Conservation (phyloP, 371 early-diverging fungal genomes). For the Thermomucor indicae-seudaticae region DNA sequence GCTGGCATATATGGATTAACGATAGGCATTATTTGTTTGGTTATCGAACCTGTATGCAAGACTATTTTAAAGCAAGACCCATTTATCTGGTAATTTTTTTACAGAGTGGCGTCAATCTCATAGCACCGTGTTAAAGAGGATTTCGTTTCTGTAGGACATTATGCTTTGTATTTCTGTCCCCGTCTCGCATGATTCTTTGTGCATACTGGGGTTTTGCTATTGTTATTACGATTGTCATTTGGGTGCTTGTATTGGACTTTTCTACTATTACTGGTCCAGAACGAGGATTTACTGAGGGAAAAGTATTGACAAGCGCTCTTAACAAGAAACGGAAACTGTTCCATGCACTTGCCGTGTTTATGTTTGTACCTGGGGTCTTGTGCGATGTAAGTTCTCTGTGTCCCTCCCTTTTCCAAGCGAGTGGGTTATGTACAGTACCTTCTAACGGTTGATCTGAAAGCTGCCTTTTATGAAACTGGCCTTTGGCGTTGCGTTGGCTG, state of each 20-base stretch:
- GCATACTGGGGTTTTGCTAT: constrained; percentile 59
- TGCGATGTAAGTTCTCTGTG: constrained; percentile 70
- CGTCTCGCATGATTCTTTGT: constrained; percentile 45
- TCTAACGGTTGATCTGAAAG: constrained; percentile 45
- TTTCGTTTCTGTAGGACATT: constrained; percentile 36
- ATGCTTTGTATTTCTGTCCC: constrained; percentile 43
- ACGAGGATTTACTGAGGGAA: constrained; percentile 12
- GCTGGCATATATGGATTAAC: constrained; percentile 38
- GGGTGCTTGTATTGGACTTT: constrained; percentile 48
- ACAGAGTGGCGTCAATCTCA: neutral
- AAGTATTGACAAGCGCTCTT: constrained; percentile 45
- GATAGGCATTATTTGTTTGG: constrained; percentile 28
- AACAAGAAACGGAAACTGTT: constrained; percentile 82
- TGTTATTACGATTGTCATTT: constrained; percentile 50
- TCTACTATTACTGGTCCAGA: constrained; percentile 15
- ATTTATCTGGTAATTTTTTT: constrained; percentile 48
- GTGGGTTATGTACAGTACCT: no score
- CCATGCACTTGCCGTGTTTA: constrained; percentile 76
- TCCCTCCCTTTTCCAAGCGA: constrained; percentile 49
- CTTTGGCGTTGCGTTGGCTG: constrained; percentile 72
- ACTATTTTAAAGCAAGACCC: constrained; percentile 48
- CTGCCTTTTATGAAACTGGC: constrained; percentile 73
- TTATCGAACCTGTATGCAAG: constrained; percentile 48
- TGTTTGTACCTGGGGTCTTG: constrained; percentile 84
- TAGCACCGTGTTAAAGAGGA: neutral